Conservation (phyloP, 192 early-diverging fungal species). For the Rhizophagus sp. region DNA sequence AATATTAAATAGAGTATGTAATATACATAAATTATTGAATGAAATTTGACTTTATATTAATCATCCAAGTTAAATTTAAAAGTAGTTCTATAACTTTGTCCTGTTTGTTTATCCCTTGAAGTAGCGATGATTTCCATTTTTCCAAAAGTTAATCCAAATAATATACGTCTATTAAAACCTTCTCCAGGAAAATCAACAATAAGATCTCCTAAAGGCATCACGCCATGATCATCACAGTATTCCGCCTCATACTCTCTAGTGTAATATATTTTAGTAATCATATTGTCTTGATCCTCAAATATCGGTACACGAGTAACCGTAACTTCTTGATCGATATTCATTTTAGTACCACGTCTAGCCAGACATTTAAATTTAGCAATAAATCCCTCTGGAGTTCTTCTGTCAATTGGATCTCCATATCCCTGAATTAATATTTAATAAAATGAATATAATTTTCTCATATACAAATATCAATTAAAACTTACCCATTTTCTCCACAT, state of each 20-base stretch:
- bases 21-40: too few relatives aligned
- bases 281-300: not conserved
- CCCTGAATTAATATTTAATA: not conserved
- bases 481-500: not conserved
- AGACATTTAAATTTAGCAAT: not conserved
- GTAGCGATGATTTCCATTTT: constrained; percentile 11
- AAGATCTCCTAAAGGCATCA: not conserved
- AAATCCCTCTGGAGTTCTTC: not conserved
- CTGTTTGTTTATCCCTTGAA: not conserved
- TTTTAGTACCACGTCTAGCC: not conserved
- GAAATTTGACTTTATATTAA: too few relatives aligned
- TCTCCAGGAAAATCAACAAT: not conserved
- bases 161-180: not conserved
- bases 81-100: constrained; percentile 17
- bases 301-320: not conserved
- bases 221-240: not conserved
- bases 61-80: not conserved
- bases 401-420: not conserved
- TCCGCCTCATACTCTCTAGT: not conserved
- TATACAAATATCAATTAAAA: not conserved
- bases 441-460: not conserved
- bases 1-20: too few relatives aligned
- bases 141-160: constrained; percentile 1
- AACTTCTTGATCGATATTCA: not conserved
- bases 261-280: not conserved